Conservation (phyloP, 352 stramenopile species). For the Phytophthora brassicae region DNA sequence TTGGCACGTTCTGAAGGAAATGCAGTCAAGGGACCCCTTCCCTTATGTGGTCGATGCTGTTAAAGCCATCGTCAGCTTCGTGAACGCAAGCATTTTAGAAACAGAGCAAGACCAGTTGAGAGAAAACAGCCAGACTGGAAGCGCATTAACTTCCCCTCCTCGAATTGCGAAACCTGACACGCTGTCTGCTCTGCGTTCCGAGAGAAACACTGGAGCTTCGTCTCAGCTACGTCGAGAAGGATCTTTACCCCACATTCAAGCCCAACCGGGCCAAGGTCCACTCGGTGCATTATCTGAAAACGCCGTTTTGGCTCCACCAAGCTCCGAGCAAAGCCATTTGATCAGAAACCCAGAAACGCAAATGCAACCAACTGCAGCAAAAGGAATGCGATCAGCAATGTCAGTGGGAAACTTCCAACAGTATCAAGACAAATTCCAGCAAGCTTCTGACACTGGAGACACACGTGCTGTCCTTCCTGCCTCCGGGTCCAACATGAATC, state of each 20-base stretch:
- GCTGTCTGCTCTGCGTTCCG: conserved; percentile 5
- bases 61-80: conserved; percentile 66
- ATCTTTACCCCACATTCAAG: conserved; percentile 31
- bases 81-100: conserved; percentile 61
- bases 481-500: conserved; percentile 16
- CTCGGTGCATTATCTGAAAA: conserved; percentile 15
- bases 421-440: conserved; percentile 58
- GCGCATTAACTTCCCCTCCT: conserved; percentile 27
- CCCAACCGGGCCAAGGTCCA: conserved; percentile 20
- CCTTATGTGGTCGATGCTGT: conserved; percentile 62
- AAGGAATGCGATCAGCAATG: conserved; percentile 53
- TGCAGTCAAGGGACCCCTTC: conserved; percentile 90
- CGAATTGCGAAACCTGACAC: conserved; percentile 26
- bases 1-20: conserved; percentile 81
- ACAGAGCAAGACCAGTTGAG: conserved; percentile 53
- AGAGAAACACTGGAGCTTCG: conserved; percentile 18
- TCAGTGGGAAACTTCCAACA: conserved; percentile 80
- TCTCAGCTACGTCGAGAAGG: conserved; percentile 43
- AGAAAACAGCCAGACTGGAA: conserved; percentile 32
- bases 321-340: conserved; percentile 21
- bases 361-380: conserved; percentile 15
- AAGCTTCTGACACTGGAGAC: conserved; percentile 11
- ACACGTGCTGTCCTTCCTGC: conserved; percentile 9
- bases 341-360: conserved; percentile 23
- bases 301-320: conserved; percentile 1